These are phyloP conservation scores for Sporothrix curviconia DNA, from an alignment of 2,329 filamentous ascomycete genomes.

Conservation along the genomic window DNA sequence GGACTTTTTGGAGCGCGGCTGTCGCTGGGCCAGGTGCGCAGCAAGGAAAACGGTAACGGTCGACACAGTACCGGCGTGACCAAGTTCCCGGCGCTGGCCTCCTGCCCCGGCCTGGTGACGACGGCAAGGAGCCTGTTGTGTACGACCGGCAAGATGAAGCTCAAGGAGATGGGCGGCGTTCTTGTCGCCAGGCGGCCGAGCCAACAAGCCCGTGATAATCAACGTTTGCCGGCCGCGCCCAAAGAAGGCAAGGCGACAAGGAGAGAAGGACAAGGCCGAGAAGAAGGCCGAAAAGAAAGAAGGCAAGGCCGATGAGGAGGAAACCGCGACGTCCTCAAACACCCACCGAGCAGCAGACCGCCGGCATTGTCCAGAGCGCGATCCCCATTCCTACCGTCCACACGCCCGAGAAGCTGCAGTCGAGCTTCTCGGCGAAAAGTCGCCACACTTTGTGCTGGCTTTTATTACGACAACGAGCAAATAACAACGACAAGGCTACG, in stretches of 20 bases:
- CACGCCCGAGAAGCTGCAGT: conserved; percentile 56
- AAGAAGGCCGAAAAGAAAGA: conserved; percentile 16
- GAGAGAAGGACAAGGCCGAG: conserved; percentile 34
- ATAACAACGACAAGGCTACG: too few relatives aligned
- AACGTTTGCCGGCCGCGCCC: conserved; percentile 43
- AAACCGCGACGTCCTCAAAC: too few relatives aligned
- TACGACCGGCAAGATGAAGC: conserved; percentile 84
- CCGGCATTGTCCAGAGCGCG: conserved; percentile 45
- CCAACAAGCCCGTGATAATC: conserved; percentile 73
- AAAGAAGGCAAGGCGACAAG: conserved; percentile 25
- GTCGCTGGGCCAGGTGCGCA: conserved; percentile 71
- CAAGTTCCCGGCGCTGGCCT: conserved; percentile 77
- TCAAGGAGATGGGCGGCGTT: conserved; percentile 75
- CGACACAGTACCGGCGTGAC: conserved; percentile 67
- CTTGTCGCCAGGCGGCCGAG: conserved; percentile 66
- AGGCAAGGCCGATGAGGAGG: not conserved
- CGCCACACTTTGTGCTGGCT: conserved; percentile 76
- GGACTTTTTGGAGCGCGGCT: conserved; percentile 39
- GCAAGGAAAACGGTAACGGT: conserved; percentile 70
- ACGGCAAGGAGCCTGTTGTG: conserved; percentile 60
- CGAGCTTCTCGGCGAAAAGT: conserved; percentile 65
- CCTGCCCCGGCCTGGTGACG: conserved; percentile 64
- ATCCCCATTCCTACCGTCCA: conserved; percentile 61
- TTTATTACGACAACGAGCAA: too few relatives aligned
- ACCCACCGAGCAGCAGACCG: conserved; percentile 34